phyloP scores from a whole-genome alignment of 129 eudicot genomes.

The Smallanthus sonchifolius region DNA sequence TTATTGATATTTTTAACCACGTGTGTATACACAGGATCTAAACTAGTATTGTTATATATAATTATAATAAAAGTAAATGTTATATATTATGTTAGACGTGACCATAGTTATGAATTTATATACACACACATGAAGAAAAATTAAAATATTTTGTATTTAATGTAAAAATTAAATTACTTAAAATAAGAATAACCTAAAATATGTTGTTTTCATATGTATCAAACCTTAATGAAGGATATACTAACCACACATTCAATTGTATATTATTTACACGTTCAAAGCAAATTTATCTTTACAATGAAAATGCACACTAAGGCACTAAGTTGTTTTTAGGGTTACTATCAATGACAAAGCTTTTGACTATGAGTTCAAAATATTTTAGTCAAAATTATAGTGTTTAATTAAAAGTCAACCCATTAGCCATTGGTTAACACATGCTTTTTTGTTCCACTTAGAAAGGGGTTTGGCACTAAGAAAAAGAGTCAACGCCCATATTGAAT shows the following conservation, averaged over 20 bases:
- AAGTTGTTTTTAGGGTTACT: background rate
- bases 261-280: background rate
- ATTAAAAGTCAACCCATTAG: slow-evolving; percentile 19
- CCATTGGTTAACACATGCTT: slow-evolving; percentile 17
- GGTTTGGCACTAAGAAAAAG: slow-evolving; percentile 13
- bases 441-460: slow-evolving; percentile 18
- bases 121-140: no score
- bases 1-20: no score
- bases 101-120: no score
- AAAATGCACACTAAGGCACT: background rate
- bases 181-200: background rate
- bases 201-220: background rate
- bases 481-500: slow-evolving; percentile 7
- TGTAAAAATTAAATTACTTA: background rate
- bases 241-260: background rate
- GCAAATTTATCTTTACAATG: background rate
- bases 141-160: background rate
- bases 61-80: no score
- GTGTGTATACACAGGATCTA: no score
- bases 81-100: no score
- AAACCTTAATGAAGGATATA: background rate
- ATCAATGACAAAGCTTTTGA: slow-evolving; percentile 14
- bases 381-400: background rate
- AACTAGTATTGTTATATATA: no score
- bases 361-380: background rate